Evolutionary conservation across 2,329 filamentous ascomycete genomes (phyloP).

Genomic region (Calonectria pseudoturangicola): DNA sequence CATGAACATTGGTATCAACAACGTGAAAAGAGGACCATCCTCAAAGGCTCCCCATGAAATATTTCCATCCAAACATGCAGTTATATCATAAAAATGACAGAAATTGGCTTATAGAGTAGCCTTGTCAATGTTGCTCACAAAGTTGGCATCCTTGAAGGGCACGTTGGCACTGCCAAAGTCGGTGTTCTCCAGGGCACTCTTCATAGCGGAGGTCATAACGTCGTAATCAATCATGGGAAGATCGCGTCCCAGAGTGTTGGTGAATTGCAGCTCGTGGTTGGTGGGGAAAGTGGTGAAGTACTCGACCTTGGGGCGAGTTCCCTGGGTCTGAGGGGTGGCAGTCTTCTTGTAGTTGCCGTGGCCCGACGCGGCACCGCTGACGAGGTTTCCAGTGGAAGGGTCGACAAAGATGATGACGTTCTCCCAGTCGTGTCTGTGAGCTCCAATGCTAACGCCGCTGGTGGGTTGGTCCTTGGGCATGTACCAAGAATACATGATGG

Average conservation of each 20-base stretch:
- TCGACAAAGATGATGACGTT: constrained; percentile 59
- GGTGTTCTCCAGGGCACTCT: constrained; percentile 59
- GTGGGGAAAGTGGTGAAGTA: constrained; percentile 57
- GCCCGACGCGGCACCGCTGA: constrained; percentile 59
- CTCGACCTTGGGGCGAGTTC: constrained; percentile 54
- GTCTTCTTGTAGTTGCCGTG: constrained; percentile 60
- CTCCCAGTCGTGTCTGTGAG: constrained; percentile 66
- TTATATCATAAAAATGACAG: not conserved
- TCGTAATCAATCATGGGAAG: constrained; percentile 67
- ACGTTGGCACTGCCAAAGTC: constrained; percentile 65
- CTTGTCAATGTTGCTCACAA: constrained; percentile 47
- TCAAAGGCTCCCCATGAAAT: not conserved
- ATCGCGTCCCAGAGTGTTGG: constrained; percentile 58
- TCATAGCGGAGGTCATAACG: constrained; percentile 58
- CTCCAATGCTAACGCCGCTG: constrained; percentile 53
- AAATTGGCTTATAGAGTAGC: constrained; percentile 24
- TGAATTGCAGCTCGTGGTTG: constrained; percentile 62
- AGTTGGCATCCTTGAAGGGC: constrained; percentile 61
- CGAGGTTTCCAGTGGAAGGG: constrained; percentile 54
- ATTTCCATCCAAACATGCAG: not conserved
- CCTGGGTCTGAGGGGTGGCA: constrained; percentile 44
- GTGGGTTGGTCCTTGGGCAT: constrained; percentile 67
- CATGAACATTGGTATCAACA: constrained; percentile 3
- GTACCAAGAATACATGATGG: constrained; percentile 67
- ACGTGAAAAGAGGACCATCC: not conserved